A percentile compares a stretch with the other conserved stretches of the same genome.
Evolutionary conservation across 1,284 basidiomycete genomes (phyloP).

Genomic region (Agroathelia rolfsii): DNA sequence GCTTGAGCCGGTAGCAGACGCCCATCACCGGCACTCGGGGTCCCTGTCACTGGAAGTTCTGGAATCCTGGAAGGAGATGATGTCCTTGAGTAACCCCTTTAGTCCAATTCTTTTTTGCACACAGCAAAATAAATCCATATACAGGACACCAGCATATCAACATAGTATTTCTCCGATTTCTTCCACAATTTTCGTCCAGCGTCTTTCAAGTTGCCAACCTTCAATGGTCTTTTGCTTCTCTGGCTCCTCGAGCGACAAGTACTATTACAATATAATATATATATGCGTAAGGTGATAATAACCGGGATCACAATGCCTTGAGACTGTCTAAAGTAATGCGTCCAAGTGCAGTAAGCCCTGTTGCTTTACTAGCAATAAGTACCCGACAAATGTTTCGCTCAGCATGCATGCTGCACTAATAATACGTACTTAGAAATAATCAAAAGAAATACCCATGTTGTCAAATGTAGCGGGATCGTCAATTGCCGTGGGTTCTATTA

Average conservation of each 20-base stretch:
- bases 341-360: slow-evolving; percentile 47
- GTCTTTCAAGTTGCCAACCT: slow-evolving; percentile 41
- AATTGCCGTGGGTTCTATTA: too few species aligned
- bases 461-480: slow-evolving; percentile 73
- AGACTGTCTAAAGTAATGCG: slow-evolving; percentile 57
- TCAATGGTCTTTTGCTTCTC: slow-evolving; percentile 37
- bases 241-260: slow-evolving; percentile 37
- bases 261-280: slow-evolving; percentile 23
- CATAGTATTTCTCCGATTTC: too few species aligned
- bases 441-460: slow-evolving; percentile 65
- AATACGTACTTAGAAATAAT: slow-evolving; percentile 53
- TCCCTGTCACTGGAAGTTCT: too few species aligned
- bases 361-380: slow-evolving; percentile 54
- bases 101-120: too few species aligned
- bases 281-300: slow-evolving; percentile 2
- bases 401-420: not conserved
- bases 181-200: slow-evolving; percentile 44
- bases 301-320: slow-evolving; percentile 28
- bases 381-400: slow-evolving; percentile 29
- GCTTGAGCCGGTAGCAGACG: too few species aligned
- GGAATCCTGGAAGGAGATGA: too few species aligned
- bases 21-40: too few species aligned
- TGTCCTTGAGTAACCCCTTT: too few species aligned
- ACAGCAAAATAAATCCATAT: too few species aligned
- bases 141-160: too few species aligned